A percentile compares a stretch with the other conserved stretches of the same genome.
Evolutionary conservation across 2,329 filamentous ascomycete species (phyloP).

Genomic region (Celoporthe dispersa): DNA sequence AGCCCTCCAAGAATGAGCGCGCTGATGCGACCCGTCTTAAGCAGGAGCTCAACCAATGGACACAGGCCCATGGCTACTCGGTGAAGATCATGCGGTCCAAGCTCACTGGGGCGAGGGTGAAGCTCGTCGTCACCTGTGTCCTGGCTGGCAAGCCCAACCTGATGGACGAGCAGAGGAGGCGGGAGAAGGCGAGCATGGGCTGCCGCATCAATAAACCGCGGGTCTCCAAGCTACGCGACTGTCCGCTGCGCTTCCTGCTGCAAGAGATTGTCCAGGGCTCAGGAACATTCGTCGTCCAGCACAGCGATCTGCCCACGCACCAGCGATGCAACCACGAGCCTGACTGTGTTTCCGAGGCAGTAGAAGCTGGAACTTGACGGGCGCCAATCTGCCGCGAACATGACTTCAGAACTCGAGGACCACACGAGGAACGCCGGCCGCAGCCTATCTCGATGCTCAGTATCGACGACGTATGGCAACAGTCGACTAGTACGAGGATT

Average conservation of each 20-base stretch:
- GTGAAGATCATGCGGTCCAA: slow-evolving; percentile 28
- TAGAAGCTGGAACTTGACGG: not conserved
- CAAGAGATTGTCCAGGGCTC: slow-evolving; percentile 27
- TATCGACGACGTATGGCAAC: too few relatives aligned
- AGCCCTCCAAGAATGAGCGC: slow-evolving; percentile 11
- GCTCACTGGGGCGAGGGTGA: slow-evolving; percentile 29
- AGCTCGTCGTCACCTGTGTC: slow-evolving; percentile 24
- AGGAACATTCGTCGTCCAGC: slow-evolving; percentile 23
- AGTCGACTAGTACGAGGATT: not conserved
- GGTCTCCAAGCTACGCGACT: slow-evolving; percentile 22
- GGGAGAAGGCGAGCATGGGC: slow-evolving; percentile 12
- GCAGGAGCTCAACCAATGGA: slow-evolving; percentile 28
- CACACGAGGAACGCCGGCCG: not conserved
- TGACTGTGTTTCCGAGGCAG: slow-evolving; percentile 1
- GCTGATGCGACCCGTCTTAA: slow-evolving; percentile 18
- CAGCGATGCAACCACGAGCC: slow-evolving; percentile 28
- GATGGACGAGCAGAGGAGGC: slow-evolving; percentile 19
- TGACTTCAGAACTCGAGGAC: not conserved
- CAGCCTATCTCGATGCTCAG: not conserved
- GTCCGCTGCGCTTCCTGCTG: slow-evolving; percentile 25
- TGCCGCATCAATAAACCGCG: slow-evolving; percentile 25
- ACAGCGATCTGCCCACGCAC: slow-evolving; percentile 7
- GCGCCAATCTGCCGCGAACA: not conserved
- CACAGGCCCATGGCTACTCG: slow-evolving; percentile 27
- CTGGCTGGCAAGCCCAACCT: slow-evolving; percentile 16